These are phyloP conservation scores for Xylariaceae sp. DNA, from an alignment of 2,329 filamentous ascomycete genomes.

Conservation along the genomic window DNA sequence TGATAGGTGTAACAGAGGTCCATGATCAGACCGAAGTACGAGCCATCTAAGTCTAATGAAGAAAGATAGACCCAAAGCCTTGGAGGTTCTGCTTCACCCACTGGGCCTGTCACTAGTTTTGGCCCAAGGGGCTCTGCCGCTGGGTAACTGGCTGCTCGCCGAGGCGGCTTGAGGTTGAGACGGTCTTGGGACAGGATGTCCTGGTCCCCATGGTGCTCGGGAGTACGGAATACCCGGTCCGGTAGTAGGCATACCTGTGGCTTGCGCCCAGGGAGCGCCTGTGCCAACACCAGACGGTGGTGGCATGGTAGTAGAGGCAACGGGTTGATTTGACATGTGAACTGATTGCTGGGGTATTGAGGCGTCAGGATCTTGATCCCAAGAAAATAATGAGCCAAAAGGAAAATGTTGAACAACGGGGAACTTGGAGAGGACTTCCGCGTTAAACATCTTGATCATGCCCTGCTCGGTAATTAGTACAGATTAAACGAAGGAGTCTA, in stretches of 20 bases:
- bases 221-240: constrained; percentile 38
- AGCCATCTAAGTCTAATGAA: neutral
- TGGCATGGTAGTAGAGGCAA: constrained; percentile 34
- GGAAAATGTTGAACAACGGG: constrained; percentile 97
- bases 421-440: constrained; percentile 94
- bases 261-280: constrained; percentile 49
- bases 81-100: constrained; percentile 18
- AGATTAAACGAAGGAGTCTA: neutral
- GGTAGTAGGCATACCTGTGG: constrained; percentile 43
- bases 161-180: constrained; percentile 22
- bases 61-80: neutral
- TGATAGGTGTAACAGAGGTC: too few species aligned
- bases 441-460: constrained; percentile 99
- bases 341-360: constrained; percentile 50
- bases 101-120: constrained; percentile 34
- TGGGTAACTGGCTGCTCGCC: constrained; percentile 14
- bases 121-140: constrained; percentile 33
- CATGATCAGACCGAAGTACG: neutral
- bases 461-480: constrained; percentile 54
- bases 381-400: constrained; percentile 79
- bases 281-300: constrained; percentile 37
- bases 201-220: constrained; percentile 28
- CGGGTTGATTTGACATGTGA: constrained; percentile 61
- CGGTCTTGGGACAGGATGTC: constrained; percentile 25
- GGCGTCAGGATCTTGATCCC: constrained; percentile 69